Base-by-base conservation (phyloP, 169 alveolate genomes). In the Cryptosporidium canis region DNA sequence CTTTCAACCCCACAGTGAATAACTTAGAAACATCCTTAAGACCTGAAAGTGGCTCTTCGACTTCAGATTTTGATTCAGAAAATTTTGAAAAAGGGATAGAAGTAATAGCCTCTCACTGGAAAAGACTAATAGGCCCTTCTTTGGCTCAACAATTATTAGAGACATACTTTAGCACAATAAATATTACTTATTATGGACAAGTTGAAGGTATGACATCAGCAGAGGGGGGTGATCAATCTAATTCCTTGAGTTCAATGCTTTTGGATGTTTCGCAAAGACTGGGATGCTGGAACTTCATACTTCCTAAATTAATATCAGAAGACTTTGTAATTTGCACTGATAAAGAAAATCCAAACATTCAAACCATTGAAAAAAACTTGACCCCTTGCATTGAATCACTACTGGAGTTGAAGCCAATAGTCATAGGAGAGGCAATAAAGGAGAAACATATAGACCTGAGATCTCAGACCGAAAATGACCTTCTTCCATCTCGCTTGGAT, bases 41-140 rank as follows among this genome's bases (percentile, higher is more conserved):
- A 18, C 35, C 63, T 51, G 63, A 51, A 51, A 51, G 0, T 3
- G 24, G 24, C 9, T 33, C 35, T 21, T 2, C 24, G 24, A 51
- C 9, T 51, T 51, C 18, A 51, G 63, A 51, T 2, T 51, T 33
- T 51, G 63, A 51, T 16, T 21, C 35, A 16, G 31, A 12, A 48
- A 55, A 77, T 11, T 58, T 77, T 77, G 77, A 77, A 61, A 61
- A 11, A 29, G 87, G 87, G 16, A 58, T 77, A 21, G 51, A 61
- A 39, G 87, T 77, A 14, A 58, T 77, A 16, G 87, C 72, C 27
- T 77, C 87, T 39, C 87, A 77, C 14, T 77, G 87, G 87, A 77
- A 45, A 77, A 77, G 87, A 58, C 63, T 77, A 12, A 61, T 77
- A 18, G 87, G 87, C 16, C 87, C 87, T 24, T 58, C 77, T 18